Evolutionary conservation across 2,329 filamentous ascomycete species (phyloP).

Genomic region (Lachnellula hyalina): DNA sequence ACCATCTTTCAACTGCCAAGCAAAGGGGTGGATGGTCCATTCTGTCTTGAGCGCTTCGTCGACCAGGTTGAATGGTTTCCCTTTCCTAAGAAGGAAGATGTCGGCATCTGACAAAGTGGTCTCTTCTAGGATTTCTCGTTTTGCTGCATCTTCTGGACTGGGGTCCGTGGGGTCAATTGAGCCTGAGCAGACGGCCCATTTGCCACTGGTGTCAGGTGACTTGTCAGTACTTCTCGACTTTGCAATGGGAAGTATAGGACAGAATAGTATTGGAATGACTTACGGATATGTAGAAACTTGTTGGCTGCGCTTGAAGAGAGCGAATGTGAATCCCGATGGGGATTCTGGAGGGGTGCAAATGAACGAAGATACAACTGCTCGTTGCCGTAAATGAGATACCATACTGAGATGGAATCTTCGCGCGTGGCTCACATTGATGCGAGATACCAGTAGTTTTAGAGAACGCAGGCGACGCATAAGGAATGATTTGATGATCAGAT

Average conservation of each 20-base stretch:
- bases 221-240: constrained; percentile 2
- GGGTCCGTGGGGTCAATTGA: constrained; percentile 50
- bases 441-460: background rate
- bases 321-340: constrained; percentile 40
- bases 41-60: constrained; percentile 48
- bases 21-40: constrained; percentile 61
- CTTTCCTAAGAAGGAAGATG: constrained; percentile 29
- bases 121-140: constrained; percentile 59
- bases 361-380: constrained; percentile 40
- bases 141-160: constrained; percentile 50
- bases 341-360: constrained; percentile 32
- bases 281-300: constrained; percentile 57
- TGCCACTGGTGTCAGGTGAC: constrained; percentile 37
- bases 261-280: constrained; percentile 15
- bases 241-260: background rate
- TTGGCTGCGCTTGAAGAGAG: constrained; percentile 56
- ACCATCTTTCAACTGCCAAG: constrained; percentile 44
- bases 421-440: background rate
- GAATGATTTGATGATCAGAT: too few relatives aligned
- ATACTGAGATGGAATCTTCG: constrained; percentile 7
- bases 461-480: background rate
- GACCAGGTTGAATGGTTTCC: constrained; percentile 52
- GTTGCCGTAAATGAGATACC: constrained; percentile 15
- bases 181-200: constrained; percentile 58
- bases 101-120: constrained; percentile 44